Conservation (phyloP, 2,329 filamentous ascomycete species). For the Sporothrix brasiliensis region DNA sequence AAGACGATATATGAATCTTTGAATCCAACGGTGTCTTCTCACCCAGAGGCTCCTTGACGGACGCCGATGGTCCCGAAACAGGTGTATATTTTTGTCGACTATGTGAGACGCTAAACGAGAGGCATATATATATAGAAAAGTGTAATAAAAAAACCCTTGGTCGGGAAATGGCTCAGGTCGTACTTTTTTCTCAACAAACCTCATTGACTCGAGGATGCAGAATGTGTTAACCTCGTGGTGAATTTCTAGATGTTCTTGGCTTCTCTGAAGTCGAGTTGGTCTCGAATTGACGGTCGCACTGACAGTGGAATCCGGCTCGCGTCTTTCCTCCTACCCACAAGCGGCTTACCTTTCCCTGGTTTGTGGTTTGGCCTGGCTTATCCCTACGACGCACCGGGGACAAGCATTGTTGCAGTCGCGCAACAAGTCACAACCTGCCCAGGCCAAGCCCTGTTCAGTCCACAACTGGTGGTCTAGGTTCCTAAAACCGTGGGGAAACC, state of each 20-base stretch:
- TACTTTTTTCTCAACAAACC: too few species aligned
- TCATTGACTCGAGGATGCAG: too few species aligned
- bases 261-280: not conserved
- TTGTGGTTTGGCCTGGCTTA: not conserved
- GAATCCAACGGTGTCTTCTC: not conserved
- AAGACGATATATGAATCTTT: not conserved
- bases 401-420: not conserved
- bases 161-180: not conserved
- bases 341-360: not conserved
- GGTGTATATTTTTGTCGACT: not conserved
- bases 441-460: slow-evolving; percentile 12
- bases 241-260: not conserved
- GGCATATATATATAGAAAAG: not conserved
- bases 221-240: too few species aligned
- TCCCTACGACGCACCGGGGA: not conserved
- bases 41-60: not conserved
- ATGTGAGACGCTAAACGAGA: slow-evolving; percentile 13
- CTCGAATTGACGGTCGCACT: slow-evolving; percentile 11
- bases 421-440: not conserved
- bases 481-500: slow-evolving; percentile 23
- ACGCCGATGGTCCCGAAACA: not conserved
- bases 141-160: too few species aligned
- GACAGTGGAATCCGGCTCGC: slow-evolving; percentile 8
- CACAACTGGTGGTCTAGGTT: not conserved
- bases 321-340: slow-evolving; percentile 9